Evolutionary conservation across 1,284 basidiomycete species (phyloP).

Genomic region (Irpex lacteus): DNA sequence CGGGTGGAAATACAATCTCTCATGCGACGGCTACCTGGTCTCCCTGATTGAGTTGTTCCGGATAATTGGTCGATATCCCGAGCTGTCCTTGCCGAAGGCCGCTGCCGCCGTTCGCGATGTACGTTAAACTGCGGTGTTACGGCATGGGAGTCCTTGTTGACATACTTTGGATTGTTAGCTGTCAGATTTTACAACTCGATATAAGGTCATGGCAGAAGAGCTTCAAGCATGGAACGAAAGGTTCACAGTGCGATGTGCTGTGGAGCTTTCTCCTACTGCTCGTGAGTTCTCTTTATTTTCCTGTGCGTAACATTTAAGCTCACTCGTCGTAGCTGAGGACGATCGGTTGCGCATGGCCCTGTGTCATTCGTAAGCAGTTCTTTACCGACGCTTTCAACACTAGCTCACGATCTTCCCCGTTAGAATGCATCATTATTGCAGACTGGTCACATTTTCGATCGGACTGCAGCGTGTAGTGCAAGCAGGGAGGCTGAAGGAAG

Average conservation of each 20-base stretch:
- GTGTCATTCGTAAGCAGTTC: conserved; percentile 25
- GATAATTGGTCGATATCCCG: conserved; percentile 30
- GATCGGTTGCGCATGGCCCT: conserved; percentile 27
- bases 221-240: conserved; percentile 22
- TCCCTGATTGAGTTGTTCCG: conserved; percentile 30
- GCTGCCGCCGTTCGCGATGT: conserved; percentile 6
- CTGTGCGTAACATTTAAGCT: neutral
- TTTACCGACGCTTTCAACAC: neutral
- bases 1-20: conserved; percentile 26
- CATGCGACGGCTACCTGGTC: conserved; percentile 27
- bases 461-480: conserved; percentile 29
- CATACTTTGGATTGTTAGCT: neutral
- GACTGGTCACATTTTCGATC: conserved; percentile 31
- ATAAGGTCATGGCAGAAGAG: conserved; percentile 26
- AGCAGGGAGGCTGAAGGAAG: conserved; percentile 20
- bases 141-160: neutral
- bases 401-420: neutral
- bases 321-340: conserved; percentile 16
- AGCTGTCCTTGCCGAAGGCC: conserved; percentile 8
- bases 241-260: conserved; percentile 18
- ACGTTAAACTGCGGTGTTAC: conserved; percentile 7
- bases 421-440: conserved; percentile 32
- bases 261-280: conserved; percentile 15
- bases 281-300: conserved; percentile 7
- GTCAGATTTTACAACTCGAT: conserved; percentile 3